A percentile compares a stretch with the other conserved stretches of the same genome.
Conservation (phyloP, 495 filamentous ascomycete species). For the Penicilliopsis zonata region DNA sequence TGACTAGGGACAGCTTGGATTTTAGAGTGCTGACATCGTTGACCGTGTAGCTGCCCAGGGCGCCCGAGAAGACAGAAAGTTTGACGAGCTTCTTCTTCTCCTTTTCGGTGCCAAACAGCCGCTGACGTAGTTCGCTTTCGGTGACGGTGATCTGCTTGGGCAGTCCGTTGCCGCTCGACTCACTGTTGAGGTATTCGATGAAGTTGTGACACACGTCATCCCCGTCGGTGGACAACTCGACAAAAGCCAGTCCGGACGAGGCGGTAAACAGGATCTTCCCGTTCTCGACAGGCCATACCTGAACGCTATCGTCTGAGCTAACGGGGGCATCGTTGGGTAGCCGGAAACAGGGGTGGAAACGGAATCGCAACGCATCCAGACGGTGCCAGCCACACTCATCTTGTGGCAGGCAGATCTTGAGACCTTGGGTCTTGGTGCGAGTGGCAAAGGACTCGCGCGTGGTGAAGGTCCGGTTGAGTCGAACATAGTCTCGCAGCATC, state of each 20-base stretch:
- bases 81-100: conserved; percentile 60
- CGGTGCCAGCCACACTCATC: conserved; percentile 87
- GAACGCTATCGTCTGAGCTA: conserved; percentile 63
- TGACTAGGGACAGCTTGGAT: conserved; percentile 59
- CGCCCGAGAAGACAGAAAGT: conserved; percentile 60
- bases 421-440: conserved; percentile 66
- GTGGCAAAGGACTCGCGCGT: conserved; percentile 71
- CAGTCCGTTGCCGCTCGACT: conserved; percentile 43
- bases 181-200: conserved; percentile 62
- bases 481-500: conserved; percentile 80
- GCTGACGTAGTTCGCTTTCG: conserved; percentile 61
- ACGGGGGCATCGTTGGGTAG: conserved; percentile 62
- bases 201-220: conserved; percentile 64
- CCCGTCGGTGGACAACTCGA: conserved; percentile 68
- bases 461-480: conserved; percentile 70
- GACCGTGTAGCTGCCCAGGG: conserved; percentile 58
- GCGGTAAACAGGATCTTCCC: conserved; percentile 72
- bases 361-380: conserved; percentile 76
- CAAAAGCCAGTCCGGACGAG: conserved; percentile 63
- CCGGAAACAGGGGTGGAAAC: conserved; percentile 82
- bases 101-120: conserved; percentile 48
- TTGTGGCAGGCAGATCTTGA: conserved; percentile 53
- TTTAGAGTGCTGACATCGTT: conserved; percentile 57
- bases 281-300: conserved; percentile 78
- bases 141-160: conserved; percentile 61